phyloP scores from a whole-genome alignment of 208 protist genomes.

The Eutreptiella sp. region DNA sequence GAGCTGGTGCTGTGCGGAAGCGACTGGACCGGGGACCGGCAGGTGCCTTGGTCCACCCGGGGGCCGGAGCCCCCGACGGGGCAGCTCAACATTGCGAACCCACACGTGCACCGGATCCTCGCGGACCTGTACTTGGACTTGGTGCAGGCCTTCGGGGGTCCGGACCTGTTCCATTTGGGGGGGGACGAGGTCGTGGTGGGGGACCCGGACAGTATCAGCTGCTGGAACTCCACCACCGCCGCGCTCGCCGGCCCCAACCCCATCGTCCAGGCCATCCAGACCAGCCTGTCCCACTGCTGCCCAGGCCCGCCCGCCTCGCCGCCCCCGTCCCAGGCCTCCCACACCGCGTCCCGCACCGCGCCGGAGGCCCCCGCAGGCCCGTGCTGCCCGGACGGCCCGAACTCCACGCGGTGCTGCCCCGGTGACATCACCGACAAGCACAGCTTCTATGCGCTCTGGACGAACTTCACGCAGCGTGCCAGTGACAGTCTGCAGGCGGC shows the following conservation, averaged over 20 bases:
- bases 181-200: constrained; percentile 14
- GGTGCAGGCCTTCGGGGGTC: not conserved
- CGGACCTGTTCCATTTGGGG: constrained; percentile 1
- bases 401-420: not conserved
- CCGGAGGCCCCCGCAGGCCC: too few species aligned
- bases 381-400: too few species aligned
- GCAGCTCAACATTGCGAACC: constrained; percentile 6
- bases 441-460: constrained; percentile 3
- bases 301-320: too few species aligned
- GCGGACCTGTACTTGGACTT: constrained; percentile 1
- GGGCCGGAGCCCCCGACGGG: constrained; percentile 1
- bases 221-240: constrained; percentile 2
- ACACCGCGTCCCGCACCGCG: too few species aligned
- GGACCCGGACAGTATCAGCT: not conserved
- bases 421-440: constrained; percentile 6
- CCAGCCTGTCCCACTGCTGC: too few species aligned
- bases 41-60: not conserved
- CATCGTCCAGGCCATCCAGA: too few species aligned
- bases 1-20: constrained; percentile 8
- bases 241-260: too few species aligned
- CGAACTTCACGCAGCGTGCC: not conserved
- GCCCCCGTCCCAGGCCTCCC: too few species aligned
- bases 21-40: not conserved
- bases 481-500: not conserved
- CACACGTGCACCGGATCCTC: not conserved